Evolutionary conservation across 2,329 filamentous ascomycete genomes (phyloP).

Genomic region (Daldinia eschscholtzii): DNA sequence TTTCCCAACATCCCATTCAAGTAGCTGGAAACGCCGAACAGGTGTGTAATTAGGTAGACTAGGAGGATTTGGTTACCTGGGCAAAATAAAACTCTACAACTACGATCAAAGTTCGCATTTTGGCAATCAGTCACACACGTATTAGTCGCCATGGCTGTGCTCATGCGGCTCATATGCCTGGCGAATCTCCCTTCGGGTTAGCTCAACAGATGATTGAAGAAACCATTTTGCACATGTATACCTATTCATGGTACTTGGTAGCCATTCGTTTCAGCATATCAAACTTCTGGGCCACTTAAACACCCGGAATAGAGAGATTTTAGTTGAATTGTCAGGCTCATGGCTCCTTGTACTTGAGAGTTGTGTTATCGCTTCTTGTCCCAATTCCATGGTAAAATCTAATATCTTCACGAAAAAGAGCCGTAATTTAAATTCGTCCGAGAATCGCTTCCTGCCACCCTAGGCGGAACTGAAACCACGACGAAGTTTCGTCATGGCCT

Average conservation of each 20-base stretch:
- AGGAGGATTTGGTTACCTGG: too few relatives aligned
- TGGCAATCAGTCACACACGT: too few relatives aligned
- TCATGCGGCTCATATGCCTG: too few relatives aligned
- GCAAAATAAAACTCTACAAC: too few relatives aligned
- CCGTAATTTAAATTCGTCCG: not conserved
- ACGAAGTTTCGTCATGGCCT: not conserved
- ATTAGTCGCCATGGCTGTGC: too few relatives aligned
- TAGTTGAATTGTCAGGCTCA: not conserved
- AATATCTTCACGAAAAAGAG: not conserved
- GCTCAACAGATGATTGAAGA: not conserved
- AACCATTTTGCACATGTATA: not conserved
- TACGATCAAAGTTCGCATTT: too few relatives aligned
- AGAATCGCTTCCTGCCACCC: not conserved
- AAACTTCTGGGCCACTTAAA: not conserved
- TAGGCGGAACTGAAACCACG: not conserved
- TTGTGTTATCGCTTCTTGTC: not conserved
- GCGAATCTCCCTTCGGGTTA: not conserved
- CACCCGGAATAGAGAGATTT: not conserved
- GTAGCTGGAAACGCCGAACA: not conserved
- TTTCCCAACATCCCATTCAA: too few relatives aligned
- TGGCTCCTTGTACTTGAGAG: not conserved
- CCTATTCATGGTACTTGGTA: not conserved
- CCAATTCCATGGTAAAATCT: too few relatives aligned
- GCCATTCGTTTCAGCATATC: not conserved
- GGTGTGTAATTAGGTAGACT: too few relatives aligned